A percentile compares a stretch with the other conserved stretches of the same genome.
Conservation (phyloP, 2,329 filamentous ascomycete genomes). For the Alternaria brassicicola region DNA sequence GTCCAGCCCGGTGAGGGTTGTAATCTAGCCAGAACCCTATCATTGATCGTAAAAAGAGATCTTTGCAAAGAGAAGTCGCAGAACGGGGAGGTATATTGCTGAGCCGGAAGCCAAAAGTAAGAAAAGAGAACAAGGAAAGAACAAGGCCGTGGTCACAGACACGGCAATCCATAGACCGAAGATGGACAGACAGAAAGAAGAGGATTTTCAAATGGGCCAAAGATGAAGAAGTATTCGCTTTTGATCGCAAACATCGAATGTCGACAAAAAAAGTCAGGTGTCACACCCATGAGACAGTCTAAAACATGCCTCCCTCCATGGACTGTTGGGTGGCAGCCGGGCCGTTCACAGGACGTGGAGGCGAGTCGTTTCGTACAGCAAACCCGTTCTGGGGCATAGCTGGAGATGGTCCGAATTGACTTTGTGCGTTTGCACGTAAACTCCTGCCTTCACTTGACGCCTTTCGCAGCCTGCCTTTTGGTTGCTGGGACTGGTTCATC, state of each 20-base stretch:
- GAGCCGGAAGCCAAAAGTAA: conserved; percentile 4
- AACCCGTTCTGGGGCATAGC: conserved; percentile 38
- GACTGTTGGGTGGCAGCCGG: conserved; percentile 30
- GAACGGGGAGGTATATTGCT: conserved; percentile 44
- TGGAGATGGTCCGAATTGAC: conserved; percentile 31
- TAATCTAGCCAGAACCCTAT: conserved; percentile 29
- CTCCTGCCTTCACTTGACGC: conserved; percentile 58
- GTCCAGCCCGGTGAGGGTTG: conserved; percentile 40
- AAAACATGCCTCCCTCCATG: conserved; percentile 48
- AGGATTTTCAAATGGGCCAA: conserved; percentile 1
- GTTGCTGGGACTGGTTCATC: conserved; percentile 41
- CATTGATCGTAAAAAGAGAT: conserved; percentile 23
- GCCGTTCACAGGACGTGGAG: conserved; percentile 36
- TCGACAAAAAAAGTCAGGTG: conserved; percentile 1
- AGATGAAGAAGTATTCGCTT: conserved; percentile 8
- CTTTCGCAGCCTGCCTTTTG: conserved; percentile 54
- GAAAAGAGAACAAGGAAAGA: conserved; percentile 7
- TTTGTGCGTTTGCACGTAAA: conserved; percentile 52
- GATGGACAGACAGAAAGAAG: conserved; percentile 16
- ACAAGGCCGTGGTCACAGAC: conserved; percentile 27
- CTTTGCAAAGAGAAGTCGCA: conserved; percentile 15
- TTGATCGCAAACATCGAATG: conserved; percentile 2
- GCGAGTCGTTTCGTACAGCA: conserved; percentile 36
- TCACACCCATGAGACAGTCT: background rate
- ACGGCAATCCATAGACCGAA: conserved; percentile 17